These are phyloP conservation scores for Dipodascus geniculatus DNA, from an alignment of 805 yeast species.

Conservation along the genomic window DNA sequence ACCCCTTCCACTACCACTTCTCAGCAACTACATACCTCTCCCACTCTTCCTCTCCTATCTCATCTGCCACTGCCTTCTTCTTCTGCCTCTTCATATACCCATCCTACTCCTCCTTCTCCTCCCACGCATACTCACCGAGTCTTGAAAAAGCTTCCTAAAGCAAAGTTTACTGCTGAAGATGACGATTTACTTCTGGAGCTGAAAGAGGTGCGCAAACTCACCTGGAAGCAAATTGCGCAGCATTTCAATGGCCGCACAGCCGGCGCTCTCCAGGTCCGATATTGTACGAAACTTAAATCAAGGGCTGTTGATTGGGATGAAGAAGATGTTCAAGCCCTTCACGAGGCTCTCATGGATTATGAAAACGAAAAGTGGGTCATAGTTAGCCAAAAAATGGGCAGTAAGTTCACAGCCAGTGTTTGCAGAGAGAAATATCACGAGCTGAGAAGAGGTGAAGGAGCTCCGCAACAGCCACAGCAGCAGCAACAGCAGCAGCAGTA, in stretches of 20 bases:
- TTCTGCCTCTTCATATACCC: neutral
- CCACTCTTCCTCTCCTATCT: neutral
- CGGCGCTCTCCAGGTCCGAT: slow-evolving; percentile 63
- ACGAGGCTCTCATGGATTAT: slow-evolving; percentile 13
- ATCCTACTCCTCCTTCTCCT: neutral
- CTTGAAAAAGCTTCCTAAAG: slow-evolving; percentile 8
- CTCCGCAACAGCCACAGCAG: neutral
- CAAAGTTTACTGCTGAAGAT: slow-evolving; percentile 20
- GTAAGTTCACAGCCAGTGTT: slow-evolving; percentile 11
- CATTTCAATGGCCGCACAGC: slow-evolving; percentile 68
- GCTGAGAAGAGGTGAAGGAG: neutral
- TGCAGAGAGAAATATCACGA: slow-evolving; percentile 12
- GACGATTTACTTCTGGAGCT: slow-evolving; percentile 25
- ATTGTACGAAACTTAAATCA: slow-evolving; percentile 18
- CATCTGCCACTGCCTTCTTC: neutral
- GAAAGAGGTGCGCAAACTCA: slow-evolving; percentile 62
- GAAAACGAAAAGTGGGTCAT: slow-evolving; percentile 17
- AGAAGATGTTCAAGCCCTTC: slow-evolving; percentile 11
- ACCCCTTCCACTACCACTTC: neutral
- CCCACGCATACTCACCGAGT: neutral
- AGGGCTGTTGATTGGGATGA: slow-evolving; percentile 13
- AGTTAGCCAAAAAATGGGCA: slow-evolving; percentile 14
- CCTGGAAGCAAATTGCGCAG: slow-evolving; percentile 73
- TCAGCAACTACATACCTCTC: neutral
- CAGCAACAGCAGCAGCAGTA: neutral